These are phyloP conservation scores for Gynochthodes officinalis DNA, from an alignment of 257 asterid genomes.

Conservation along the genomic window DNA sequence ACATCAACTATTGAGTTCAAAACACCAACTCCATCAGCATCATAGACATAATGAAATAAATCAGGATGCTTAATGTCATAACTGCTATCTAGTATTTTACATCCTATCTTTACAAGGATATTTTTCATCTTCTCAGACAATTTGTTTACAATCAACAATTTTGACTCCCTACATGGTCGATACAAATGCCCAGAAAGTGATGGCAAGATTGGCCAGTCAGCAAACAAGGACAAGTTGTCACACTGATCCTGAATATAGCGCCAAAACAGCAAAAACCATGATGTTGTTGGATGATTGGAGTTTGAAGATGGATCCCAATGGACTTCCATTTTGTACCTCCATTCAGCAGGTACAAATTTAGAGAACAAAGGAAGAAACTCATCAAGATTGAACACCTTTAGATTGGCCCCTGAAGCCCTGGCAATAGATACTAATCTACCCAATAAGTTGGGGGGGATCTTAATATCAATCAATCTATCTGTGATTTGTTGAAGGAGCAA, in stretches of 20 bases:
- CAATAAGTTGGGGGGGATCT: slow-evolving; percentile 53
- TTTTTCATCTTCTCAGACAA: slow-evolving; percentile 61
- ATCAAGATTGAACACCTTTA: slow-evolving; percentile 49
- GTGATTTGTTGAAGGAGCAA: slow-evolving; percentile 64
- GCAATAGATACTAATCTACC: slow-evolving; percentile 70
- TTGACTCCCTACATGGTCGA: slow-evolving; percentile 59
- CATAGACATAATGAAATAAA: slow-evolving; percentile 55
- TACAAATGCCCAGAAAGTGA: slow-evolving; percentile 66
- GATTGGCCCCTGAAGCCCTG: slow-evolving; percentile 72
- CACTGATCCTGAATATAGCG: slow-evolving; percentile 63
- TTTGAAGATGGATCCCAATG: slow-evolving; percentile 63
- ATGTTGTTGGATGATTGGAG: slow-evolving; percentile 57
- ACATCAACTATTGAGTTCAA: slow-evolving; percentile 68
- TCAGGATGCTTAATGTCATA: slow-evolving; percentile 68
- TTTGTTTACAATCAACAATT: slow-evolving; percentile 53
- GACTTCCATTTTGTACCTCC: slow-evolving; percentile 66
- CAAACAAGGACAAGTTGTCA: slow-evolving; percentile 59
- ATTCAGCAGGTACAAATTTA: slow-evolving; percentile 66
- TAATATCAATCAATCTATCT: slow-evolving; percentile 63
- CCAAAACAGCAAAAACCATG: slow-evolving; percentile 90
- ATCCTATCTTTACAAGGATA: slow-evolving; percentile 76
- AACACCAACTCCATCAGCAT: slow-evolving; percentile 72
- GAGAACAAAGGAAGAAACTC: slow-evolving; percentile 58
- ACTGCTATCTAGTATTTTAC: slow-evolving; percentile 59
- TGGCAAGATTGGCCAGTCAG: slow-evolving; percentile 96